Evolutionary conservation across 2,329 filamentous ascomycete species (phyloP).

Genomic region (Metarhizium sp.): DNA sequence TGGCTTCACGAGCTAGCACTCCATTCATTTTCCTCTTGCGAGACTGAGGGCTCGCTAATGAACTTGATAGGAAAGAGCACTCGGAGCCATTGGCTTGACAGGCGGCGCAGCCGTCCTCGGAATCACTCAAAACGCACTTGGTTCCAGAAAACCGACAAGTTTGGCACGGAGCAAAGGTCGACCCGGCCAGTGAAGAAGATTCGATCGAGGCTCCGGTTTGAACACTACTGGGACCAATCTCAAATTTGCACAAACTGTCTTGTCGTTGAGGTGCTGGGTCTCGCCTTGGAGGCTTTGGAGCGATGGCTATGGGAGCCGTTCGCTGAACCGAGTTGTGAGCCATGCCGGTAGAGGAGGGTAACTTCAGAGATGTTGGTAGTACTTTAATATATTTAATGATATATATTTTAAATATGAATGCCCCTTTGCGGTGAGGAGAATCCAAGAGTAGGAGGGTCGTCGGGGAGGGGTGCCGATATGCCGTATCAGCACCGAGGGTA

Average conservation of each 20-base stretch:
- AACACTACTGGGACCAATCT: slow-evolving; percentile 40
- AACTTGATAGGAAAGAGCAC: slow-evolving; percentile 66
- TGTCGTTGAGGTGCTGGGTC: slow-evolving; percentile 34
- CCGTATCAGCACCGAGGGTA: not conserved
- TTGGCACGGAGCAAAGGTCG: slow-evolving; percentile 53
- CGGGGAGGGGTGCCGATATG: not conserved
- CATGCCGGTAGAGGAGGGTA: slow-evolving; percentile 30
- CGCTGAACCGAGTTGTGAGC: slow-evolving; percentile 43
- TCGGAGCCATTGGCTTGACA: slow-evolving; percentile 72
- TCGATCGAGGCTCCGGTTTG: slow-evolving; percentile 44
- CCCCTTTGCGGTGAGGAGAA: not conserved
- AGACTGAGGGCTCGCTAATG: slow-evolving; percentile 44
- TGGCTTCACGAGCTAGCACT: slow-evolving; percentile 48
- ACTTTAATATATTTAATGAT: not conserved
- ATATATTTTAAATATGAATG: not conserved
- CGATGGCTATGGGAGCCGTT: slow-evolving; percentile 58
- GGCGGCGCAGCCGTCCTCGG: slow-evolving; percentile 65
- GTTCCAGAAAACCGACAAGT: slow-evolving; percentile 65
- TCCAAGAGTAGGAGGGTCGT: not conserved
- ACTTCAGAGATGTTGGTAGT: not conserved
- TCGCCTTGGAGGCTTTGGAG: slow-evolving; percentile 44
- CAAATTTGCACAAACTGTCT: slow-evolving; percentile 36
- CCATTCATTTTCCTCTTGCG: slow-evolving; percentile 72
- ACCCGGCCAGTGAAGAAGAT: slow-evolving; percentile 30
- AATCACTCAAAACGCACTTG: slow-evolving; percentile 66